Evolutionary conservation across 1,139 yeast species (phyloP), one percentile per base, ranked within the genome.

Genomic region (Magnusiomyces tetraspermus): DNA sequence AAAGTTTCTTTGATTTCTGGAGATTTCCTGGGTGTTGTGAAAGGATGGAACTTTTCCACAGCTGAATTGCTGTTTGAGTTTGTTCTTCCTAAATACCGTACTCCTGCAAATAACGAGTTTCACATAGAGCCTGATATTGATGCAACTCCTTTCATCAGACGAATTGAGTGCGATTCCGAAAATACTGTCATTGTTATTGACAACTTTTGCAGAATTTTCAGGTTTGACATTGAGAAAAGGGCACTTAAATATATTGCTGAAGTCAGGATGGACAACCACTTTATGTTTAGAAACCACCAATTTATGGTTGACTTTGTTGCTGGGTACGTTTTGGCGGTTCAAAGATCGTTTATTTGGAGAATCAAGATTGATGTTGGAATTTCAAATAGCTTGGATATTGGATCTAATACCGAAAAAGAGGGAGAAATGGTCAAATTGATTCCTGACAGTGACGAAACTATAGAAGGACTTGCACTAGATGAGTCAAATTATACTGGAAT

Each of bases 11-110:
- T 63, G 3, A 49, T 63, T 4, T 59, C 63, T 37, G 66, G 61
- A 10, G 63, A 63, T 38, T 59, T 54, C 17, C 64, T 61, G 42
- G 70, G 71, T 19, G 53, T 51, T 11, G 55, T 67, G 3, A 53
- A 54, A 15, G 55, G 61, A 15, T 61, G 63, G 68, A 63, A 57
- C 43, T 46, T 57, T 43, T 55, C 46, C 23, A 52, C 53, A 37
- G 61, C 61, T 28, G 36, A 40, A 4, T 40, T 50, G 17, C 46
- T 51, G 8, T 37, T 47, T 26, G 54, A 51, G 22, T 57, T 55
- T 46, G 28, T 57, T 11, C 54, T 62, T 8, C 51, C 48, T 2
- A 15, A 36, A 26, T 38, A 24, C 23, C 48, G 49, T 2, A 28
- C 8, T 2, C 36, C 15, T 13, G 19, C 40, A 5, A 28, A 15